These are phyloP conservation scores for Symbiodinium natans DNA, from an alignment of 73 alveolate species.

Conservation along the genomic window DNA sequence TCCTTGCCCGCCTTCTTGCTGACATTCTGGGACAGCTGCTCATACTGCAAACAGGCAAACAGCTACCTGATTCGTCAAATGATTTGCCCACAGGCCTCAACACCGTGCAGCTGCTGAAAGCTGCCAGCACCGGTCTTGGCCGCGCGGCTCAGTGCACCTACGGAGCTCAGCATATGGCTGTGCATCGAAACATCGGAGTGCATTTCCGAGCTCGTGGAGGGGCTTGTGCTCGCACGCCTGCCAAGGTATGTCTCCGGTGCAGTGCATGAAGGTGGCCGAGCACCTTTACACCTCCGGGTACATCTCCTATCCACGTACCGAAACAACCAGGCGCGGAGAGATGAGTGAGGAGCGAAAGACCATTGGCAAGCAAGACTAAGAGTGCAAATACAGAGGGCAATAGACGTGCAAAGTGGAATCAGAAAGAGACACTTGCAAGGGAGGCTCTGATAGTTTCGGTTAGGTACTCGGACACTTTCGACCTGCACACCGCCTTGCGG, in stretches of 20 bases:
- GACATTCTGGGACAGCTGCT: too few relatives aligned
- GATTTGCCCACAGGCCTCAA: constrained; percentile 96
- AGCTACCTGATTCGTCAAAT: too few relatives aligned
- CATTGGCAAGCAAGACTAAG: neutral
- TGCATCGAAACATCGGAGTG: neutral
- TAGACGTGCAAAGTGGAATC: neutral
- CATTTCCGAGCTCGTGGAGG: neutral
- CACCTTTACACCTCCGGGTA: constrained; percentile 99
- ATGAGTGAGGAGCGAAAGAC: neutral
- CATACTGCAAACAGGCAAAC: too few relatives aligned
- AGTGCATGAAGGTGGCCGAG: constrained; percentile 98
- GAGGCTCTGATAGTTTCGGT: neutral
- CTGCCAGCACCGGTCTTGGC: constrained; percentile 98
- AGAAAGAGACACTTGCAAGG: too few relatives aligned
- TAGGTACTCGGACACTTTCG: constrained; percentile 96
- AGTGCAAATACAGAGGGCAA: neutral
- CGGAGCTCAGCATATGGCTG: too few relatives aligned
- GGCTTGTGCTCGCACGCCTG: neutral
- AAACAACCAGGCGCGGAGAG: constrained; percentile 96
- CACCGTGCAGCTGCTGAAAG: constrained; percentile 98
- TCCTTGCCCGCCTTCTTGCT: too few relatives aligned
- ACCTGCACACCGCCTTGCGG: constrained; percentile 96
- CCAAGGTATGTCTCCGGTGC: constrained; percentile 90
- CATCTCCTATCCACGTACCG: constrained; percentile 99
- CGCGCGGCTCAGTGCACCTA: neutral